Percentiles rank a stretch among this genome's conserved stretches.
These are phyloP conservation scores for Suhomyces sp. DNA, from an alignment of 805 yeast species.

Conservation along the genomic window DNA sequence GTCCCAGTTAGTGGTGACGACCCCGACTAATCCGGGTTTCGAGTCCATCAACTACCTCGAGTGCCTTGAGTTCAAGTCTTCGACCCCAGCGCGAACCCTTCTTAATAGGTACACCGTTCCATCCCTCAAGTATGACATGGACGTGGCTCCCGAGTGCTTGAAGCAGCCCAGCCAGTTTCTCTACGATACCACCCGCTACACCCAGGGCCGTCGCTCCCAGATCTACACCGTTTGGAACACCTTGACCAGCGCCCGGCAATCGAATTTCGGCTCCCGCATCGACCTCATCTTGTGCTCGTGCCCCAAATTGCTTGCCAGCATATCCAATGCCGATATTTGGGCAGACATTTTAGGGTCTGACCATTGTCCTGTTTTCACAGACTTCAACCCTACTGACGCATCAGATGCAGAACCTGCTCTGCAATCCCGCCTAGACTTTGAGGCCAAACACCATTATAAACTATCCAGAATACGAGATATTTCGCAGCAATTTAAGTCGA, in stretches of 20 bases:
- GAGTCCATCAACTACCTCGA: constrained; percentile 26
- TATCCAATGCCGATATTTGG: constrained; percentile 55
- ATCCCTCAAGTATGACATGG: constrained; percentile 9
- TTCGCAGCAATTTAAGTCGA: constrained; percentile 24
- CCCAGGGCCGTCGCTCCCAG: constrained; percentile 55
- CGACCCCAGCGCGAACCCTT: constrained; percentile 27
- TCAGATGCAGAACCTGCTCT: not conserved
- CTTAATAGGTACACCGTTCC: constrained; percentile 29
- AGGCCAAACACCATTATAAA: constrained; percentile 19
- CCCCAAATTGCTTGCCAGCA: constrained; percentile 25
- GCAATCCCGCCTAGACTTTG: constrained; percentile 14
- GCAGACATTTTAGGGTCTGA: constrained; percentile 80
- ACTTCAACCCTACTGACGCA: constrained; percentile 35
- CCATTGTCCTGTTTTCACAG: constrained; percentile 88
- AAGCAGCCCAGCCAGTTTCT: constrained; percentile 30
- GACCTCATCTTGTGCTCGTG: constrained; percentile 65
- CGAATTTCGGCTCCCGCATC: constrained; percentile 84
- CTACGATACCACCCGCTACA: constrained; percentile 56
- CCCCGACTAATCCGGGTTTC: constrained; percentile 19
- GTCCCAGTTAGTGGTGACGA: constrained; percentile 6
- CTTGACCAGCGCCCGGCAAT: constrained; percentile 66
- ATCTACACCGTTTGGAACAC: constrained; percentile 95
- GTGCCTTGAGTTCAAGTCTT: constrained; percentile 33
- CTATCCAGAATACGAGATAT: constrained; percentile 31
- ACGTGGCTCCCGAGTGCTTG: constrained; percentile 13